Percentiles rank a stretch among this genome's conserved stretches.
phyloP scores from a whole-genome alignment of 306 rosid species.

The Datisca glomerata region DNA sequence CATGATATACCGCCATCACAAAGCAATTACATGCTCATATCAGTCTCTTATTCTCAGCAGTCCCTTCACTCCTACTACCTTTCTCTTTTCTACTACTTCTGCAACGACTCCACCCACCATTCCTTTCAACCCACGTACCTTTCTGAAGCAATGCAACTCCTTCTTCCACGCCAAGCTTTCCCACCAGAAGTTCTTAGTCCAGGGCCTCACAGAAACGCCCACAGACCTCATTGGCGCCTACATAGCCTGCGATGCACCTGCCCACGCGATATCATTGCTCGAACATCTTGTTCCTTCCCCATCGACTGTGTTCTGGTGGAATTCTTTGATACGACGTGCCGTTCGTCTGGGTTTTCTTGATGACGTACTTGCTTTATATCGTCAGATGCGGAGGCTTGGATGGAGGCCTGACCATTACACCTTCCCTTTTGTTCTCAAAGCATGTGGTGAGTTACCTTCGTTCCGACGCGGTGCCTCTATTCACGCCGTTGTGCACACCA shows the following conservation, averaged over 20 bases:
- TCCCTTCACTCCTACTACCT: neutral
- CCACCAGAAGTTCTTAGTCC: slow-evolving; percentile 36
- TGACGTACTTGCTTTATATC: slow-evolving; percentile 26
- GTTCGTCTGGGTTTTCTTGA: slow-evolving; percentile 21
- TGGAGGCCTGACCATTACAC: slow-evolving; percentile 75
- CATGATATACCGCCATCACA: slow-evolving; percentile 3
- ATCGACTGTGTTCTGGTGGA: slow-evolving; percentile 59
- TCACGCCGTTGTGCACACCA: slow-evolving; percentile 29
- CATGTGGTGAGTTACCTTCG: slow-evolving; percentile 39
- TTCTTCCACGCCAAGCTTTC: slow-evolving; percentile 27
- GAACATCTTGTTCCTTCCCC: slow-evolving; percentile 30
- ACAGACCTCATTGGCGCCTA: slow-evolving; percentile 33
- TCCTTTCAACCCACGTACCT: slow-evolving; percentile 3
- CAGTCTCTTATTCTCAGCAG: neutral
- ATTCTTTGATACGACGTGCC: slow-evolving; percentile 41
- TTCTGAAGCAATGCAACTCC: slow-evolving; percentile 31
- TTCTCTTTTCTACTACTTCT: slow-evolving; percentile 7
- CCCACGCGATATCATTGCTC: slow-evolving; percentile 30
- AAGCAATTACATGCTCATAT: neutral
- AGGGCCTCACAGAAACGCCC: slow-evolving; percentile 16
- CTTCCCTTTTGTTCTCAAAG: slow-evolving; percentile 61
- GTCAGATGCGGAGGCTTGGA: slow-evolving; percentile 37
- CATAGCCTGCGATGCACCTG: slow-evolving; percentile 28
- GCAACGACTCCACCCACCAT: slow-evolving; percentile 8
- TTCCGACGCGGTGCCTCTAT: slow-evolving; percentile 30